Base-by-base conservation (phyloP, 1,284 basidiomycete species). In the Phenoliferia sp. region DNA sequence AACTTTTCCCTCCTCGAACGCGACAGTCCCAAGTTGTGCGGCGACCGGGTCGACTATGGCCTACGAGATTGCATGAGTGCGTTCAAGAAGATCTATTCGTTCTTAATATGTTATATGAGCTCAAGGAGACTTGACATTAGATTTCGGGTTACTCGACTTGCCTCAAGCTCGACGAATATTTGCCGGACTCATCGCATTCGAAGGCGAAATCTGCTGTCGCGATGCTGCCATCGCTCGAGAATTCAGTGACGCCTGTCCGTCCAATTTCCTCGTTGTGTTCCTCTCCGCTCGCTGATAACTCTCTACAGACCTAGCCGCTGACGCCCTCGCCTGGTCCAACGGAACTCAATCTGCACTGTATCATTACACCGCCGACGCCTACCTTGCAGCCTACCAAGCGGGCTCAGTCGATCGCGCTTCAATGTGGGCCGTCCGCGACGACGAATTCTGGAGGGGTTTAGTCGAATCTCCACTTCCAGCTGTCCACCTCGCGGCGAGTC, bases 1-100 rank as follows among this genome's bases (percentile, higher is more conserved):
- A 28, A 52, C 61, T 62, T 35, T 32, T 19, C 44, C 3, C 61
- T 62, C 44, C 44, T 62, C 48, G 61, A 62, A 35, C 61, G 48
- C 12, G n/a, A 50, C 7, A 6, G 48, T n/a, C 61, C 61, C 3
- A 19, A 17, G 3, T 34, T 62, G 6, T 62, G 61, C 33, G 61
- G 34, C 9, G 61, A 62, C 50, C 3, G 61, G 48, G 15, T 26
- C 3, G 61, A 62, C 50, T 62, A 62, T 28, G 61, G 17, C 33
- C 28, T 62, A 10, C 12, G 61, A 7, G 54, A 56, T 31, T 56
- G 28, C 10, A 7, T 29, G 29, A 31, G 26, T 59, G 48, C 31
- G n/a, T 61, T 44, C 39, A 22, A 12, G 39, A 44, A 44, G 22
- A 12, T 22, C 22, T 22, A 44, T 44, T 15, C 39, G 39, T 44